Conservation (phyloP, 2,329 filamentous ascomycete genomes). For the Raffaelea deltoideospora region DNA sequence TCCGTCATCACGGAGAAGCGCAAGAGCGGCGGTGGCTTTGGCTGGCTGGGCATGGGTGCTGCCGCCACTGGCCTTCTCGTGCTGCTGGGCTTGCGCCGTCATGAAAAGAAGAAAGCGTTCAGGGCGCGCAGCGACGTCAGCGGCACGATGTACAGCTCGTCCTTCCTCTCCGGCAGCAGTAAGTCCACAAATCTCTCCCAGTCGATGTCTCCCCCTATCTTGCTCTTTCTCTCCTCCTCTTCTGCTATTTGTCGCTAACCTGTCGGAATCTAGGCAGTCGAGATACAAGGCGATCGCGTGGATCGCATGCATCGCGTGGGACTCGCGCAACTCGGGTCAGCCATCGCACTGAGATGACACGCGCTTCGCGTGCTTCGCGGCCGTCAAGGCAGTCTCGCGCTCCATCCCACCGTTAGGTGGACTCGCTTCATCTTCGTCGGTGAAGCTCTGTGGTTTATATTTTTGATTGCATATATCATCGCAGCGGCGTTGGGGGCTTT, state of each 20-base stretch:
- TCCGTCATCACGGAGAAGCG: constrained; percentile 29
- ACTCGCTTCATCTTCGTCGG: too few species aligned
- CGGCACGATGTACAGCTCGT: constrained; percentile 38
- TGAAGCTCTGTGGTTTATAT: too few species aligned
- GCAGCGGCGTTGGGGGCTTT: too few species aligned
- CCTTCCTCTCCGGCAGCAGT: too few species aligned
- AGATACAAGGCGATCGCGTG: constrained; percentile 5
- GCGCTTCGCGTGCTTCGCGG: constrained; percentile 12
- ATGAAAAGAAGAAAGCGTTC: constrained; percentile 25
- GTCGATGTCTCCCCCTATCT: too few species aligned
- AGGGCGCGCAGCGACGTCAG: constrained; percentile 28
- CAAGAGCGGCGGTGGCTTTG: constrained; percentile 29
- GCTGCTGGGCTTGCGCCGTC: constrained; percentile 36
- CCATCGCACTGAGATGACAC: constrained; percentile 14
- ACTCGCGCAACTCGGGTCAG: constrained; percentile 10
- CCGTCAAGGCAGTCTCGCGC: constrained; percentile 5
- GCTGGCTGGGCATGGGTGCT: constrained; percentile 38
- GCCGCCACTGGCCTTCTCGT: constrained; percentile 34
- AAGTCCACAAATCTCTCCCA: too few species aligned
- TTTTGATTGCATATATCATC: too few species aligned
- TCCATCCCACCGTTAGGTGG: background rate
- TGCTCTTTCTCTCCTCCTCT: constrained; percentile 2
- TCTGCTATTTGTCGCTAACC: constrained; percentile 8
- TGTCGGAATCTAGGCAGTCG: constrained; percentile 22
- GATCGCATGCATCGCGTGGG: too few species aligned